Percentiles rank a stretch among this genome's conserved stretches.
Conservation (phyloP, 805 yeast genomes). For the Cyberlindnera lachancei region DNA sequence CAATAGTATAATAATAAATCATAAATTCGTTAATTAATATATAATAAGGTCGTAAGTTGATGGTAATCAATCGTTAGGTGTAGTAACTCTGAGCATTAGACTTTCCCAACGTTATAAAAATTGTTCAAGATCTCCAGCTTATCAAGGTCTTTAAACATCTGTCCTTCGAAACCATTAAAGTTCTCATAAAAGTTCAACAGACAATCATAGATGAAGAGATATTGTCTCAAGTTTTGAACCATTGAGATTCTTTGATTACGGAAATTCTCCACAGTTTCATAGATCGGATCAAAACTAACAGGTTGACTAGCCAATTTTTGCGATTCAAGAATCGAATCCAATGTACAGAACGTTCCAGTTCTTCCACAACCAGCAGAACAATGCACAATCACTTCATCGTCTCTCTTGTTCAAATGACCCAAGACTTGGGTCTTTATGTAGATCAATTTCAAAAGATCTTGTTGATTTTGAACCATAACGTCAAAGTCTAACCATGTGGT, state of each 20-base stretch:
- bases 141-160: constrained; percentile 9
- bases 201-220: constrained; percentile 64
- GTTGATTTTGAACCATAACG: constrained; percentile 37
- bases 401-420: constrained; percentile 14
- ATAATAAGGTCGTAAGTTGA: too few relatives aligned
- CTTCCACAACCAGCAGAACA: constrained; percentile 98
- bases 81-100: too few relatives aligned
- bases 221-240: constrained; percentile 80
- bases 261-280: constrained; percentile 54
- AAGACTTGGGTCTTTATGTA: constrained; percentile 38
- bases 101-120: too few relatives aligned
- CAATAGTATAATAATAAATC: too few relatives aligned
- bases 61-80: too few relatives aligned
- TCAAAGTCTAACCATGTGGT: constrained; percentile 82
- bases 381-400: constrained; percentile 52
- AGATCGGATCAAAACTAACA: constrained; percentile 43
- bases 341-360: constrained; percentile 80
- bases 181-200: constrained; percentile 23
- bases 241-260: constrained; percentile 72
- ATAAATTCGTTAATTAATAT: too few relatives aligned
- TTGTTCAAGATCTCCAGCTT: constrained; percentile 11
- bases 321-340: constrained; percentile 44
- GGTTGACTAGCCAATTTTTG: constrained; percentile 3
- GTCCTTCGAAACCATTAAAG: constrained; percentile 5
- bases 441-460: constrained; percentile 51